phyloP scores from a whole-genome alignment of 2,329 filamentous ascomycete species.

The Aspergillus pseudonomiae region DNA sequence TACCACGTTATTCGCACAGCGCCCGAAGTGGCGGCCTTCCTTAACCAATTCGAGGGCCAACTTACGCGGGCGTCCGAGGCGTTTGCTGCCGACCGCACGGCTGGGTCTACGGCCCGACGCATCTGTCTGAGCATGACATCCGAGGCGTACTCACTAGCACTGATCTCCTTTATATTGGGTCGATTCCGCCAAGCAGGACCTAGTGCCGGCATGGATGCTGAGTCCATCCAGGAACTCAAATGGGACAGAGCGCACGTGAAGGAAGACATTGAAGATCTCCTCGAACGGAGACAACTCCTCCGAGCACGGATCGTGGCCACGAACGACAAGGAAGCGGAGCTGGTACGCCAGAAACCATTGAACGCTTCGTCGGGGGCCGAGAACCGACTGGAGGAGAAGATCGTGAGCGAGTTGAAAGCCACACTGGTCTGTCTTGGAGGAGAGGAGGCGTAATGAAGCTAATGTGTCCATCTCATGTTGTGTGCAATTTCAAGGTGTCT shows the following conservation, averaged over 20 bases:
- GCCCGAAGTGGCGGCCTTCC: slow-evolving; percentile 79
- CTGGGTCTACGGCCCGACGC: slow-evolving; percentile 56
- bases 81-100: slow-evolving; percentile 59
- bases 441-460: slow-evolving; percentile 36
- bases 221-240: slow-evolving; percentile 69
- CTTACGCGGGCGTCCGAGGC: slow-evolving; percentile 71
- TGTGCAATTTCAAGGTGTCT: slow-evolving; percentile 4
- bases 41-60: slow-evolving; percentile 85
- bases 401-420: slow-evolving; percentile 69
- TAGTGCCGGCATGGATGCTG: slow-evolving; percentile 60
- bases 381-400: slow-evolving; percentile 74
- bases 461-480: slow-evolving; percentile 2
- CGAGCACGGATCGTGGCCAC: slow-evolving; percentile 73
- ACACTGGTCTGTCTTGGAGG: slow-evolving; percentile 48
- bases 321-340: slow-evolving; percentile 71
- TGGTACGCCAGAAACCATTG: slow-evolving; percentile 48
- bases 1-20: slow-evolving; percentile 79
- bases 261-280: slow-evolving; percentile 82
- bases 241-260: slow-evolving; percentile 74
- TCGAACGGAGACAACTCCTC: slow-evolving; percentile 69
- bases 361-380: slow-evolving; percentile 53
- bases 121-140: slow-evolving; percentile 74
- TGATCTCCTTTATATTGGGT: slow-evolving; percentile 73
- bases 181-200: slow-evolving; percentile 66
- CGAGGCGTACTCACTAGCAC: slow-evolving; percentile 76